Percentiles rank a stretch among this genome's conserved stretches.
Evolutionary conservation across 768 basidiomycete genomes (phyloP).

Genomic region (Candolleomyces aberdarensis): DNA sequence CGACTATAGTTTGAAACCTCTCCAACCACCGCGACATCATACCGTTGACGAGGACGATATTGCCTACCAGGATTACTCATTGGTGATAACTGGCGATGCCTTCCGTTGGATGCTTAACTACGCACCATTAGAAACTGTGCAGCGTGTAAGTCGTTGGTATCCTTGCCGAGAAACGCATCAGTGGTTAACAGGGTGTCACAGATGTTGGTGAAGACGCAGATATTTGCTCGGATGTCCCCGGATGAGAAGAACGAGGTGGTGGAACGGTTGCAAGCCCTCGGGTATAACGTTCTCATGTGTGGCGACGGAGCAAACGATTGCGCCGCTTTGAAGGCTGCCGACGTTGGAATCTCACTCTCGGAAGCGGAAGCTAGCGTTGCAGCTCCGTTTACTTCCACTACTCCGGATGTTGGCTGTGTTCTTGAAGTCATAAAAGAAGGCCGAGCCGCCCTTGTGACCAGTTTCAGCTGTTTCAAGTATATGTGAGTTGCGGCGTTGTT

Average conservation of each 20-base stretch:
- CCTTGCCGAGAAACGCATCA: not conserved
- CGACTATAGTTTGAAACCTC: slow-evolving; percentile 81
- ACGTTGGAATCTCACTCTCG: slow-evolving; percentile 93
- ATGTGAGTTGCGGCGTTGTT: slow-evolving; percentile 61
- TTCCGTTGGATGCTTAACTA: slow-evolving; percentile 99
- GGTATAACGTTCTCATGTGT: slow-evolving; percentile 97
- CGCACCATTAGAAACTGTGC: slow-evolving; percentile 89
- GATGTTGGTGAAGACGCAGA: slow-evolving; percentile 97
- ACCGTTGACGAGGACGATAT: slow-evolving; percentile 69
- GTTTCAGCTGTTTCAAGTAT: slow-evolving; percentile 99
- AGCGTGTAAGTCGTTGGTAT: slow-evolving; percentile 58
- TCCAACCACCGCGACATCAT: slow-evolving; percentile 66
- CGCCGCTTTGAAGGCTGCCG: slow-evolving; percentile 96
- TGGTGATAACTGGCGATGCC: slow-evolving; percentile 91
- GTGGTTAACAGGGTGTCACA: slow-evolving; percentile 26
- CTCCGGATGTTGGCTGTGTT: slow-evolving; percentile 93
- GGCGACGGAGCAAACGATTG: slow-evolving; percentile 99
- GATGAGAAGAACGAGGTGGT: slow-evolving; percentile 99
- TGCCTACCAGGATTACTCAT: slow-evolving; percentile 81
- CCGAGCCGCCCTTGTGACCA: slow-evolving; percentile 91
- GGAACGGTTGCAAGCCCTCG: slow-evolving; percentile 87
- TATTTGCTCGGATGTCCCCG: slow-evolving; percentile 98
- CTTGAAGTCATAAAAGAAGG: slow-evolving; percentile 97
- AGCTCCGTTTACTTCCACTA: slow-evolving; percentile 93
- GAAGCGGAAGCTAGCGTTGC: slow-evolving; percentile 99